phyloP scores from a whole-genome alignment of 371 early-diverging fungal genomes.

The Rhizopus arrhizus region DNA sequence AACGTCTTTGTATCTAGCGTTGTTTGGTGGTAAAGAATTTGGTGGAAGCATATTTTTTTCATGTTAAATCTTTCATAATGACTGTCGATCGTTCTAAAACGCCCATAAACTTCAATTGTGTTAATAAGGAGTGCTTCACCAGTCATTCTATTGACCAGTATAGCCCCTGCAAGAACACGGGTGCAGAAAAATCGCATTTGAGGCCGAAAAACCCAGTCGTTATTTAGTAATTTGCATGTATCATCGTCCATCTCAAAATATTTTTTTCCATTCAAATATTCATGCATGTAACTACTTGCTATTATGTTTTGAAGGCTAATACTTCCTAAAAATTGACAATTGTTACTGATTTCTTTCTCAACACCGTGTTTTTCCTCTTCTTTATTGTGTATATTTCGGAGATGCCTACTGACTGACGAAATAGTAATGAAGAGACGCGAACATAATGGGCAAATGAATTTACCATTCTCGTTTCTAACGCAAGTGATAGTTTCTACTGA shows the following conservation, averaged over 20 bases:
- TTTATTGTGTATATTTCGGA: background rate
- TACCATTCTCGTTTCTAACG: background rate
- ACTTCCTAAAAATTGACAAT: background rate
- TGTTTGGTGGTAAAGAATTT: constrained; percentile 9
- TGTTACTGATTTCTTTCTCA: background rate
- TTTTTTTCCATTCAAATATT: background rate
- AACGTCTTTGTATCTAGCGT: constrained; percentile 7
- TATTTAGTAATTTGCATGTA: constrained; percentile 11
- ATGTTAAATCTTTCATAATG: constrained; percentile 10
- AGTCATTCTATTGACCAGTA: constrained; percentile 21
- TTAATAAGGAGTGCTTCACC: constrained; percentile 27
- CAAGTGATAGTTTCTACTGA: constrained; percentile 6
- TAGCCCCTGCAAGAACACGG: constrained; percentile 12
- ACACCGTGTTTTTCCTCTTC: background rate
- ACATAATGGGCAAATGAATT: constrained; percentile 8
- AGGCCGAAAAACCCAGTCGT: constrained; percentile 13
- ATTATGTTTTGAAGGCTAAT: constrained; percentile 1
- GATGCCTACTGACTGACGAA: constrained; percentile 1
- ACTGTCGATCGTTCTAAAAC: constrained; percentile 10
- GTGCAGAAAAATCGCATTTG: constrained; percentile 21
- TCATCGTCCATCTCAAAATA: constrained; percentile 4
- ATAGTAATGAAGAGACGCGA: background rate
- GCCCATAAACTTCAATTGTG: constrained; percentile 31
- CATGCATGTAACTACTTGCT: background rate
- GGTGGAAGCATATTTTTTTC: constrained; percentile 6